Conservation (phyloP, 2,329 filamentous ascomycete genomes). For the Fusarium sp. region DNA sequence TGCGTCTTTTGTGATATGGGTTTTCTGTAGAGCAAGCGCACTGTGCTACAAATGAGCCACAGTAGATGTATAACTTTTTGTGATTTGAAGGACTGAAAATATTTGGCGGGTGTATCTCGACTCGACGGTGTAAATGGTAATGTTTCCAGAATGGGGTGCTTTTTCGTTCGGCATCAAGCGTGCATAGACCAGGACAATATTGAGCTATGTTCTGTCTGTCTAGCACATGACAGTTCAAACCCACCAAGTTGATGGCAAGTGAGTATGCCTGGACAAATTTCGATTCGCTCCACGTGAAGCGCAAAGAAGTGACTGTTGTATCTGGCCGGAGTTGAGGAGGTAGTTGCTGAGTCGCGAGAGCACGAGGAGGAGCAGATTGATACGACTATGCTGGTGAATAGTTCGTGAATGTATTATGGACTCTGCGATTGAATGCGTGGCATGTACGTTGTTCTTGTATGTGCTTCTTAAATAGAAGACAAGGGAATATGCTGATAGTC, state of each 20-base stretch:
- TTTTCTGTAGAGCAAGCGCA: constrained; percentile 12
- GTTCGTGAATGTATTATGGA: constrained; percentile 11
- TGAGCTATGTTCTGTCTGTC: neutral
- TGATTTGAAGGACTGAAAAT: constrained; percentile 1
- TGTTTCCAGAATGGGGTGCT: neutral
- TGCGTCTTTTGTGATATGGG: constrained; percentile 49
- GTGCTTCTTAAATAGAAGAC: neutral
- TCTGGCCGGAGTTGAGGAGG: neutral
- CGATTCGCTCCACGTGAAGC: neutral
- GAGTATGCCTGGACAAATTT: neutral
- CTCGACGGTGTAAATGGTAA: neutral
- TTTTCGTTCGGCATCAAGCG: constrained; percentile 15
- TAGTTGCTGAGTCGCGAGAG: neutral
- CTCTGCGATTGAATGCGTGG: constrained; percentile 11
- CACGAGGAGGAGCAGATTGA: constrained; percentile 4
- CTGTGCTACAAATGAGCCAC: constrained; percentile 5
- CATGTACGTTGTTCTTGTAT: neutral
- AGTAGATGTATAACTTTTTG: neutral
- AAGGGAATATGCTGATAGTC: neutral
- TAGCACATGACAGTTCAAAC: constrained; percentile 3
- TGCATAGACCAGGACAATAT: neutral
- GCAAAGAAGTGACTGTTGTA: neutral
- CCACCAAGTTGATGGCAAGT: neutral
- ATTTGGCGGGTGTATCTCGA: neutral
- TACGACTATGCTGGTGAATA: neutral